phyloP scores from a whole-genome alignment of 2,329 filamentous ascomycete species.

The Pseudopyricularia javanii region DNA sequence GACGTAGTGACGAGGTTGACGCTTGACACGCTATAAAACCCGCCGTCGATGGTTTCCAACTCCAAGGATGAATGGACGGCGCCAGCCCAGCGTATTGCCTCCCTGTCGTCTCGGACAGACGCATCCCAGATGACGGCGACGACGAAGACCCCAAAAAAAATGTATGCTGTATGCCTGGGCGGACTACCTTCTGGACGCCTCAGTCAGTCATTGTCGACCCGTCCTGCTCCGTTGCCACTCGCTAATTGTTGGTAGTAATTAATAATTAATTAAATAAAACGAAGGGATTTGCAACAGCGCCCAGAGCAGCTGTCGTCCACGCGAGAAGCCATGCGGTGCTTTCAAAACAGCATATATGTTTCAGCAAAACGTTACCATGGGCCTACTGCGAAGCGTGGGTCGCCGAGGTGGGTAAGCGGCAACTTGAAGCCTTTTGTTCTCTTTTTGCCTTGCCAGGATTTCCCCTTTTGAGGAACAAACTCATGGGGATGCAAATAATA shows the following conservation, averaged over 20 bases:
- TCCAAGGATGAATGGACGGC: neutral
- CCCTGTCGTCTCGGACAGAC: neutral
- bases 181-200: neutral
- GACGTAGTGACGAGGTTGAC: neutral
- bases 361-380: conserved; percentile 17
- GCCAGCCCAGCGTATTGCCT: neutral
- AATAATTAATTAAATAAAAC: too few species aligned
- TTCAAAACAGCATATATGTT: conserved; percentile 16
- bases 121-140: neutral
- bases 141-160: too few species aligned
- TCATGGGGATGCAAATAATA: too few species aligned
- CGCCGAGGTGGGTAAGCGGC: conserved; percentile 17
- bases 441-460: neutral
- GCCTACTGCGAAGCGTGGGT: conserved; percentile 4
- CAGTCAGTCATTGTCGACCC: neutral
- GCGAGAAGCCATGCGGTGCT: conserved; percentile 7
- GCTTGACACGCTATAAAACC: neutral
- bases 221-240: neutral
- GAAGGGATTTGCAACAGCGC: too few species aligned
- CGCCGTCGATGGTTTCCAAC: neutral
- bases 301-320: neutral
- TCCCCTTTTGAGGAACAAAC: too few species aligned
- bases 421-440: too few species aligned
- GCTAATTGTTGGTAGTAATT: too few species aligned
- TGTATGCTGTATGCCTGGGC: neutral